These are phyloP conservation scores for Eruca vesicaria DNA, from an alignment of 441 rosid genomes.

Conservation along the genomic window DNA sequence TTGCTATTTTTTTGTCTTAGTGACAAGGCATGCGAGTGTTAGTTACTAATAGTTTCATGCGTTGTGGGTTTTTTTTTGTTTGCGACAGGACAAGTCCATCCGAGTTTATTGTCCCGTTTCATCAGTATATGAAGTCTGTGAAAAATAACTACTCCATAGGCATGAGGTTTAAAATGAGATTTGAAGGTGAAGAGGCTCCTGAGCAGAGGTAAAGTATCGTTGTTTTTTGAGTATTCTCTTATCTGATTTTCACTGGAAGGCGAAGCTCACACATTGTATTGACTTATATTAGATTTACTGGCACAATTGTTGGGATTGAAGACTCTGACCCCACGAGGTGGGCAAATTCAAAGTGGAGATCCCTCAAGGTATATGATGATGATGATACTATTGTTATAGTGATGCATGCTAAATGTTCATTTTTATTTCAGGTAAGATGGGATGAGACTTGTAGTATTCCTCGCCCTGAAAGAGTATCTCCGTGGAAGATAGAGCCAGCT, in stretches of 20 bases:
- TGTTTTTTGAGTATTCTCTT: neutral
- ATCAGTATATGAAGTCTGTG: constrained; percentile 77
- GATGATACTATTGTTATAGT: neutral
- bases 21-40: neutral
- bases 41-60: neutral
- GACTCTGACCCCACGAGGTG: constrained; percentile 73
- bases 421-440: constrained; percentile 83
- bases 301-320: constrained; percentile 90
- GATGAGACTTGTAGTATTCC: constrained; percentile 80
- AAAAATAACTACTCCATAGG: constrained; percentile 85
- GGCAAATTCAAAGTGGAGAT: constrained; percentile 92
- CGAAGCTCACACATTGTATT: neutral
- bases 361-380: constrained; percentile 89
- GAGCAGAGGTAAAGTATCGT: constrained; percentile 90
- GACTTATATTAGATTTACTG: constrained; percentile 66
- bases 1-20: constrained; percentile 3
- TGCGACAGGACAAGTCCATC: constrained; percentile 89
- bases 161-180: constrained; percentile 97
- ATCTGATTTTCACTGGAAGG: neutral
- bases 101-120: constrained; percentile 92
- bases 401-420: constrained; percentile 6
- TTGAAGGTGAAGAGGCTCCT: constrained; percentile 99
- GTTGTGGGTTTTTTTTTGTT: constrained; percentile 7
- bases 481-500: constrained; percentile 97
- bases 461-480: constrained; percentile 94